Evolutionary conservation across 306 rosid species (phyloP).

Genomic region (Prunus padus): DNA sequence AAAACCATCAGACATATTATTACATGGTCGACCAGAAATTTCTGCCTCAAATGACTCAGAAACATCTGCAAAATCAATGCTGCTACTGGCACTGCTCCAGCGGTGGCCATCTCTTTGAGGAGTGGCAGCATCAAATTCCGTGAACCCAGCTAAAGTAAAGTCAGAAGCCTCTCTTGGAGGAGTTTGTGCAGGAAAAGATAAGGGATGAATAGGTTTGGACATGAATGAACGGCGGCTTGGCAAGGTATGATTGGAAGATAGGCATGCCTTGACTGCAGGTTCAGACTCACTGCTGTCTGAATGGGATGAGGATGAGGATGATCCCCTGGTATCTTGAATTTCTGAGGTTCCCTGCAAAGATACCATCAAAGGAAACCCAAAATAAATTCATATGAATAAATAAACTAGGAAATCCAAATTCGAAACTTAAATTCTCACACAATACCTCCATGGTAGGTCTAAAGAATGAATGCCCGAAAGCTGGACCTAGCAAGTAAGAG

Average conservation of each 20-base stretch:
- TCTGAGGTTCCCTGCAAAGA: slow-evolving; percentile 73
- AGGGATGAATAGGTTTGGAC: slow-evolving; percentile 81
- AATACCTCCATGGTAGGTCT: slow-evolving; percentile 70
- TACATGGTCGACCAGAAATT: slow-evolving; percentile 27
- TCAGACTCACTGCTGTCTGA: slow-evolving; percentile 81
- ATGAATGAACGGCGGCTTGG: slow-evolving; percentile 62
- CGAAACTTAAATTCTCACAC: slow-evolving; percentile 6
- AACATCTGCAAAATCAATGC: slow-evolving; percentile 71
- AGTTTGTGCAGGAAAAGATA: slow-evolving; percentile 51
- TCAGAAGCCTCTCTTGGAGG: slow-evolving; percentile 53
- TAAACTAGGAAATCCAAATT: slow-evolving; percentile 6
- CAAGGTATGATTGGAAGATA: slow-evolving; percentile 56
- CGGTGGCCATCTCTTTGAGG: slow-evolving; percentile 54
- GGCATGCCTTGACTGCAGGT: slow-evolving; percentile 48
- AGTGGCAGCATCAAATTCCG: slow-evolving; percentile 55
- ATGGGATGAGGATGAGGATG: slow-evolving; percentile 53
- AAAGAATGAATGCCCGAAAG: slow-evolving; percentile 45
- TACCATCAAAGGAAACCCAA: slow-evolving; percentile 5
- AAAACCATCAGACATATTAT: slow-evolving; percentile 48
- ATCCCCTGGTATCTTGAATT: slow-evolving; percentile 52
- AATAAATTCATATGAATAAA: not conserved
- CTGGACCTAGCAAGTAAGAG: slow-evolving; percentile 49
- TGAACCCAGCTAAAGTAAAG: slow-evolving; percentile 37
- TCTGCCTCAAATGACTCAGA: slow-evolving; percentile 70
- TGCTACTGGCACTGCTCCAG: slow-evolving; percentile 82